Evolutionary conservation across 2,329 filamentous ascomycete genomes (phyloP), one percentile per base, ranked within the genome.

Genomic region (Phoma sp.): DNA sequence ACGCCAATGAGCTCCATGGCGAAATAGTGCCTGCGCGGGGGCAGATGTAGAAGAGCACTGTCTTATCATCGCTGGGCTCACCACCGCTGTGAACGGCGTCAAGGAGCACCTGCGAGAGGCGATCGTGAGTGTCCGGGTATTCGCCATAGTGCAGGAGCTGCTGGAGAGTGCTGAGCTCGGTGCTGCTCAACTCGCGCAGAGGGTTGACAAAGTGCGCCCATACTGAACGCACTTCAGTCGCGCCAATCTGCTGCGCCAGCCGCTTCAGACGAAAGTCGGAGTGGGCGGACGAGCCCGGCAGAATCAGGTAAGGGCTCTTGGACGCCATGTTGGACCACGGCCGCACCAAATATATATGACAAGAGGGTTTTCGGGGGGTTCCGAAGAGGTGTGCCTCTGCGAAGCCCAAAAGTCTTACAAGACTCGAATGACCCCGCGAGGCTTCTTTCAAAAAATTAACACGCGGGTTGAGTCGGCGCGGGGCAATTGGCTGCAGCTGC

Each of bases 1-100:
- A 96, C 25, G 93, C 93, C 76, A 97, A 93, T 52, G 93, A 96
- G 77, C 92, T 97, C 95, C 95, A 99, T 72, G 95, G 95, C 36
- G 93, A 97, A 64, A 96, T 87, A 2, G 86, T 93, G 66, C 86
- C 86, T 14, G 90, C 89, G 62, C 93, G 86, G 18, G 93, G 93
- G 41, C 84, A 86, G 54, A 96, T 83, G 71, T 92, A 91, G 72
- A 90, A 83, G 58, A 87, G 80, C 43, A 82, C 77, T 38, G 80
- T 79, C 54, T 80, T 74, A 47, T 81, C 78, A 55, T 84, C 81
- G 64, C 66, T 74, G 58, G 77, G 80, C 70, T 79, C 75, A 55
- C 79, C 78, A 57, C 78, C 78, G 60, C 82, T 81, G 55, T 73
- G 69, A 46, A 81, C 61, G 22, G 79, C 77, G 61, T 85, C 77